A percentile compares a stretch with the other conserved stretches of the same genome.
phyloP scores from a whole-genome alignment of 164 flowering plant species.

The Akebia trifoliata region DNA sequence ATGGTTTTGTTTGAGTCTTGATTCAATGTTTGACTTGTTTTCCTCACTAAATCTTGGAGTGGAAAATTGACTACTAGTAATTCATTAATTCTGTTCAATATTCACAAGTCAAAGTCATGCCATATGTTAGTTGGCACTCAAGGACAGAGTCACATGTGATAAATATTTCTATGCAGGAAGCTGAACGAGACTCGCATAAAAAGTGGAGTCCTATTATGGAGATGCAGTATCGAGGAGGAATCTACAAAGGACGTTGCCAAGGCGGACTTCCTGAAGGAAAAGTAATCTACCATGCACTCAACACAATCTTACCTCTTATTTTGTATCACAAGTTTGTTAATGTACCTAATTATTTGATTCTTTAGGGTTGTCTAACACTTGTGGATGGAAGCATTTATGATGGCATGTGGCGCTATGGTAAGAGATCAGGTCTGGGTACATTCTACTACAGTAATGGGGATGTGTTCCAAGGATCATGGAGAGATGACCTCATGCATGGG shows the following conservation, averaged over 20 bases:
- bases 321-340: not conserved
- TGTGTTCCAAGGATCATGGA: slow-evolving; percentile 93
- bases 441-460: slow-evolving; percentile 86
- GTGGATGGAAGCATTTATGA: slow-evolving; percentile 84
- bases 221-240: slow-evolving; percentile 80
- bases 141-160: too few relatives aligned
- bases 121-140: too few relatives aligned
- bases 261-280: slow-evolving; percentile 99
- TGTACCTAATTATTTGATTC: slow-evolving; percentile 4
- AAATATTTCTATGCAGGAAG: slow-evolving; percentile 45
- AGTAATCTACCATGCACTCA: slow-evolving; percentile 31
- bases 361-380: slow-evolving; percentile 69
- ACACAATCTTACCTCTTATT: not conserved
- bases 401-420: slow-evolving; percentile 89
- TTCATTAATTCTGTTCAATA: too few relatives aligned
- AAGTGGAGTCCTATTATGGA: slow-evolving; percentile 74
- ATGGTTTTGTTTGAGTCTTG: too few relatives aligned
- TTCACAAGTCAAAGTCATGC: too few relatives aligned
- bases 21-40: too few relatives aligned
- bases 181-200: slow-evolving; percentile 70
- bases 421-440: slow-evolving; percentile 78
- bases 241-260: slow-evolving; percentile 70
- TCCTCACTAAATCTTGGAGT: too few relatives aligned
- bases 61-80: too few relatives aligned
- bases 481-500: slow-evolving; percentile 95